These are phyloP conservation scores for Trichosphaerium sp. DNA, from an alignment of 78 protist species.

Conservation along the genomic window DNA sequence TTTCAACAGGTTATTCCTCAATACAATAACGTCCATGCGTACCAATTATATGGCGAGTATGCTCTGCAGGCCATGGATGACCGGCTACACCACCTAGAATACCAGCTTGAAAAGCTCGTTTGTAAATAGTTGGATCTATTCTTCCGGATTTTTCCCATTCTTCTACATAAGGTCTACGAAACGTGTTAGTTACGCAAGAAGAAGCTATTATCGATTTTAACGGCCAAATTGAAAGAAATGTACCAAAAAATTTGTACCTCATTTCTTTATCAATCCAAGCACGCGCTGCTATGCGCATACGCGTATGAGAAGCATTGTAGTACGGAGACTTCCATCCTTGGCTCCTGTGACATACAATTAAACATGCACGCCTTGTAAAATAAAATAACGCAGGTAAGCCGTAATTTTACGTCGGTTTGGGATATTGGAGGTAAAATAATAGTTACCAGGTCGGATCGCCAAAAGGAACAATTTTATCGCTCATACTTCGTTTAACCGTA, in stretches of 20 bases:
- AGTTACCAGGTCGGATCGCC: no score
- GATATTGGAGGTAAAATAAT: no score
- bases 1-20: no score
- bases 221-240: slow-evolving; percentile 1
- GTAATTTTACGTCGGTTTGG: no score
- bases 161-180: not conserved
- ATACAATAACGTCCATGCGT: no score
- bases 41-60: slow-evolving; percentile 5
- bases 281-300: slow-evolving; percentile 6
- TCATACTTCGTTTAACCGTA: no score
- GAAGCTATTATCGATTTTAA: not conserved
- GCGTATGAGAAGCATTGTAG: slow-evolving; percentile 32
- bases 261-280: slow-evolving; percentile 30
- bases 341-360: no score
- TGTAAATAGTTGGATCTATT: not conserved
- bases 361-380: no score
- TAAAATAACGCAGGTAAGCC: no score
- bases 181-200: not conserved
- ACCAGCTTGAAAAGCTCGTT: not conserved
- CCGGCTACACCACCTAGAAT: slow-evolving; percentile 11
- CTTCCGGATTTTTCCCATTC: not conserved
- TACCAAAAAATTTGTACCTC: no score
- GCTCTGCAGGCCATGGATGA: slow-evolving; percentile 9
- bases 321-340: no score
- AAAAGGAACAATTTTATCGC: no score